phyloP scores from a whole-genome alignment of 352 stramenopile genomes.

The Phytophthora citrophthora region DNA sequence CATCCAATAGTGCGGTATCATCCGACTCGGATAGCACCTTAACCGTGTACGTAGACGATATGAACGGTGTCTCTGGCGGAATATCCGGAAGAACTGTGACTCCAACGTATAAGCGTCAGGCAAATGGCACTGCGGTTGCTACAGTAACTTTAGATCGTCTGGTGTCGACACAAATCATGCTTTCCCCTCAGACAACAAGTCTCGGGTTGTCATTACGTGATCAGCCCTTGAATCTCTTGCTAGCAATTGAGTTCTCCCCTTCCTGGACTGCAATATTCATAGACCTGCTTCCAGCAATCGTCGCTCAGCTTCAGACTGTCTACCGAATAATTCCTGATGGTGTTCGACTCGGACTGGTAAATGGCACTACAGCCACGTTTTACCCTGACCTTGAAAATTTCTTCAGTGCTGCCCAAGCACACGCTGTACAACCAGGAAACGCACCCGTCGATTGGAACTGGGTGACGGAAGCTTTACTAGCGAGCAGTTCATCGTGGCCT shows the following conservation, averaged over 20 bases:
- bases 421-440: constrained; percentile 4
- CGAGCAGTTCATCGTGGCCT: constrained; percentile 31
- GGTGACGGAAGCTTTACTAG: constrained; percentile 16
- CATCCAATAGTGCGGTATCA: constrained; percentile 27
- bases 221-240: constrained; percentile 50
- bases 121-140: constrained; percentile 14
- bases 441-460: constrained; percentile 23
- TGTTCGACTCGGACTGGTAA: constrained; percentile 42
- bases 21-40: constrained; percentile 39
- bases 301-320: constrained; percentile 44
- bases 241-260: constrained; percentile 49
- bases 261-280: constrained; percentile 23
- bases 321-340: constrained; percentile 32
- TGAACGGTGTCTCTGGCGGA: constrained; percentile 40
- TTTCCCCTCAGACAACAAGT: constrained; percentile 30
- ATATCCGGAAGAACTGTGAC: constrained; percentile 3
- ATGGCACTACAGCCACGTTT: constrained; percentile 20
- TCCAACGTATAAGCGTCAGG: constrained; percentile 36
- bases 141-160: constrained; percentile 44
- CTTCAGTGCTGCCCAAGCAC: constrained; percentile 24
- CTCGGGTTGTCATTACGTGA: constrained; percentile 28
- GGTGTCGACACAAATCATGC: constrained; percentile 35
- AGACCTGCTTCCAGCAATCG: constrained; percentile 40
- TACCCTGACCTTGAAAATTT: constrained; percentile 26
- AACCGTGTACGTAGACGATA: constrained; percentile 59